Evolutionary conservation across 495 filamentous ascomycete genomes (phyloP).

Genomic region (Penicillium fimorum): DNA sequence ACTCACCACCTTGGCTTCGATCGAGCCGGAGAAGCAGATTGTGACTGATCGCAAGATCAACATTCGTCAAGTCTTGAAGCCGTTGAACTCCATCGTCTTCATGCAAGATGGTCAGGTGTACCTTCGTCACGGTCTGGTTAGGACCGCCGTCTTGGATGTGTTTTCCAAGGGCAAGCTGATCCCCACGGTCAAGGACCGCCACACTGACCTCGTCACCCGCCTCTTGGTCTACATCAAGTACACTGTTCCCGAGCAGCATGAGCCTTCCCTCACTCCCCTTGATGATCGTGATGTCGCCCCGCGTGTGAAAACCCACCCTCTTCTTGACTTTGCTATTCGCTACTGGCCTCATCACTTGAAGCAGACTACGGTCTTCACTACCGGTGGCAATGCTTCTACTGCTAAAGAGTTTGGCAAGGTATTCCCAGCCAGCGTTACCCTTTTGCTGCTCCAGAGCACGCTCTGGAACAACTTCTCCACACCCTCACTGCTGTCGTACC

Average conservation of each 20-base stretch:
- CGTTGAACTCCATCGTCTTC: conserved; percentile 30
- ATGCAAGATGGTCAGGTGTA: conserved; percentile 36
- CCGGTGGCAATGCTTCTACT: conserved; percentile 24
- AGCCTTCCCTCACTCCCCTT: conserved; percentile 29
- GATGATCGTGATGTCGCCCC: conserved; percentile 21
- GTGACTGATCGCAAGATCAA: conserved; percentile 27
- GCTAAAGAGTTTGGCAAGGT: conserved; percentile 31
- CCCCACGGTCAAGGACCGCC: conserved; percentile 30
- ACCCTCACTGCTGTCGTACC: conserved; percentile 25
- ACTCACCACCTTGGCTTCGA: conserved; percentile 26
- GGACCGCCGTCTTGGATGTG: conserved; percentile 30
- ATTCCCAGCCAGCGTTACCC: conserved; percentile 27
- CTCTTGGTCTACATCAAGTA: conserved; percentile 34
- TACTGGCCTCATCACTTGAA: conserved; percentile 38
- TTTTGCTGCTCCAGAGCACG: conserved; percentile 31
- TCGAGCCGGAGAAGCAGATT: conserved; percentile 32
- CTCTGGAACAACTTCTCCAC: conserved; percentile 33
- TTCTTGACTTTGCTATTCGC: conserved; percentile 38
- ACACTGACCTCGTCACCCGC: conserved; percentile 32
- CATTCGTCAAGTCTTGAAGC: conserved; percentile 21
- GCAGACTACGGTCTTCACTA: conserved; percentile 27
- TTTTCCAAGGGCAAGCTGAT: conserved; percentile 30
- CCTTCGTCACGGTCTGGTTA: conserved; percentile 35
- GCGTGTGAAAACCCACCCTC: conserved; percentile 24
- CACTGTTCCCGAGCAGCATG: conserved; percentile 27